Conservation (phyloP, 805 yeast species). For the Cyberlindnera saturnus region DNA sequence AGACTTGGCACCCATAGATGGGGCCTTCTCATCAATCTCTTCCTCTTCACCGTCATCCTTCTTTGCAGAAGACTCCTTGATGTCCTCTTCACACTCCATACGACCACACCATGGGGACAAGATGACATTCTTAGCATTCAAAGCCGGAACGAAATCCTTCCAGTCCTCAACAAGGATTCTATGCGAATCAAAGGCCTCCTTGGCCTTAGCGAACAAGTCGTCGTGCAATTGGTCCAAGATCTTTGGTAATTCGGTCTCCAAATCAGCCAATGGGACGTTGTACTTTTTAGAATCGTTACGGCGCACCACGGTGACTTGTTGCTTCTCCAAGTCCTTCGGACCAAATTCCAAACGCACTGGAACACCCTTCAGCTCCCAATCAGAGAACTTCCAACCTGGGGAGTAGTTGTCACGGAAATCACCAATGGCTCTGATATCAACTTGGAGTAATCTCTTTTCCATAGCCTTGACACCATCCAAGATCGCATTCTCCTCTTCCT, state of each 20-base stretch:
- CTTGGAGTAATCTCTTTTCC: constrained; percentile 51
- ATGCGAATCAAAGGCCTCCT: constrained; percentile 76
- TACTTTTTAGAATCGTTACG: constrained; percentile 83
- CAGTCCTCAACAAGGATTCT: constrained; percentile 77
- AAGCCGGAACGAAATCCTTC: constrained; percentile 88
- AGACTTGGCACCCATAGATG: constrained; percentile 99
- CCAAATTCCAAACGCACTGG: constrained; percentile 94
- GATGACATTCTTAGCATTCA: constrained; percentile 86
- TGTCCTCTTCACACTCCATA: constrained; percentile 91
- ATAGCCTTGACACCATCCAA: constrained; percentile 63
- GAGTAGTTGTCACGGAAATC: constrained; percentile 93
- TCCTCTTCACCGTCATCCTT: constrained; percentile 81
- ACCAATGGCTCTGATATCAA: constrained; percentile 70
- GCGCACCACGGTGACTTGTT: constrained; percentile 82
- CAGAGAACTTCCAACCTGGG: constrained; percentile 98
- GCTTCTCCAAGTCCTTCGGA: constrained; percentile 84
- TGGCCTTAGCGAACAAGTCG: constrained; percentile 72
- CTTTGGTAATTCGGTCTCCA: constrained; percentile 63
- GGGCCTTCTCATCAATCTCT: constrained; percentile 92
- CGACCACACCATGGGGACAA: constrained; percentile 98
- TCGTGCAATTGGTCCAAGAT: constrained; percentile 77
- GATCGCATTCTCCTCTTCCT: constrained; percentile 66
- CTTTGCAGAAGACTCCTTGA: constrained; percentile 80
- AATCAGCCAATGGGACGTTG: constrained; percentile 56
- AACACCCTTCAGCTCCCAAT: constrained; percentile 93